Conservation (phyloP, 768 basidiomycete genomes). For the Lactarius psammicola region DNA sequence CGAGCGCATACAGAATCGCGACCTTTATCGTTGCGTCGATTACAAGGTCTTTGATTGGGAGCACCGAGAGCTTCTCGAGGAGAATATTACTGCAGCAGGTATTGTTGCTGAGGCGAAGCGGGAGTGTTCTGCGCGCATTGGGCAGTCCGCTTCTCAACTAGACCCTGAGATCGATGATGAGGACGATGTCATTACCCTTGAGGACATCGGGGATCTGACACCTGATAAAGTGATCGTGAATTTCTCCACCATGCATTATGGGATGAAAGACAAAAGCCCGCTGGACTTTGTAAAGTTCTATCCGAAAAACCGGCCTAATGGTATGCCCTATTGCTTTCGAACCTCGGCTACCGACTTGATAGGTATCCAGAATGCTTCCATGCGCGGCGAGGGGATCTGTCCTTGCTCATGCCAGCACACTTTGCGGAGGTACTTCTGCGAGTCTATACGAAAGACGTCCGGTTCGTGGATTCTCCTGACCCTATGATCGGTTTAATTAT, state of each 20-base stretch:
- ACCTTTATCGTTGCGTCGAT: slow-evolving; percentile 71
- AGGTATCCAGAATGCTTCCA: slow-evolving; percentile 40
- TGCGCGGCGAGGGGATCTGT: slow-evolving; percentile 58
- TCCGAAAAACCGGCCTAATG: slow-evolving; percentile 56
- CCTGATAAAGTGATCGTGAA: slow-evolving; percentile 62
- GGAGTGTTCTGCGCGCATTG: background rate
- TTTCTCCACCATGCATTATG: slow-evolving; percentile 67
- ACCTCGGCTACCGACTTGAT: background rate
- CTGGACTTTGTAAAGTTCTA: slow-evolving; percentile 71
- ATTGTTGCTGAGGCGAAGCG: slow-evolving; percentile 38
- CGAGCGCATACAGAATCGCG: slow-evolving; percentile 56
- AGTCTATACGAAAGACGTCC: slow-evolving; percentile 63
- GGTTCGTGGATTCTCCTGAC: slow-evolving; percentile 33
- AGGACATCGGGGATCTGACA: slow-evolving; percentile 39
- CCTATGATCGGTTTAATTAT: background rate
- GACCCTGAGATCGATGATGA: slow-evolving; percentile 13
- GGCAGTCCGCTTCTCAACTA: background rate
- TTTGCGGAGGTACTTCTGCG: slow-evolving; percentile 72
- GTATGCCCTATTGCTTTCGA: slow-evolving; percentile 38
- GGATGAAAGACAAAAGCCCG: slow-evolving; percentile 70
- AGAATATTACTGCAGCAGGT: slow-evolving; percentile 38
- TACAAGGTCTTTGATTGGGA: slow-evolving; percentile 49
- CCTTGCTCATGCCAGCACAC: slow-evolving; percentile 57
- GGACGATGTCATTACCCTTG: slow-evolving; percentile 25
- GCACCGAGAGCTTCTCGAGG: slow-evolving; percentile 32